Evolutionary conservation across 495 filamentous ascomycete genomes (phyloP).

Genomic region (Aspergillus saccharolyticus): DNA sequence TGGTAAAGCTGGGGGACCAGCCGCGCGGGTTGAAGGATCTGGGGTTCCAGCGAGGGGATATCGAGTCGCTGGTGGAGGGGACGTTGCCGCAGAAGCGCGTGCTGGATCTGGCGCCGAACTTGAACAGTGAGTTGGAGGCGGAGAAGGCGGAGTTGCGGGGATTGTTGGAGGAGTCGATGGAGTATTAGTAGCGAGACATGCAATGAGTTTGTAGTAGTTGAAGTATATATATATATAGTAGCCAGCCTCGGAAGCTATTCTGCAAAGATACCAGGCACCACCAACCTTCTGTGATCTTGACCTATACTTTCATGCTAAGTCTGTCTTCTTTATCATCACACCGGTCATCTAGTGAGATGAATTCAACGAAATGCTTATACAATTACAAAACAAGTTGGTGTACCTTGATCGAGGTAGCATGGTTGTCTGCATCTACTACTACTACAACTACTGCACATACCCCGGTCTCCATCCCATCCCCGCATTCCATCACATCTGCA

Average conservation of each 20-base stretch:
- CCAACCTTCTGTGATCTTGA: too few relatives aligned
- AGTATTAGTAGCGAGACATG: too few relatives aligned
- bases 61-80: conserved; percentile 82
- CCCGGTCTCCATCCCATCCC: neutral
- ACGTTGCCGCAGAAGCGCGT: conserved; percentile 89
- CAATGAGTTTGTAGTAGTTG: too few relatives aligned
- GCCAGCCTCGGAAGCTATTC: too few relatives aligned
- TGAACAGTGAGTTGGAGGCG: conserved; percentile 59
- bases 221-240: too few relatives aligned
- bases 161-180: conserved; percentile 63
- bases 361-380: too few relatives aligned
- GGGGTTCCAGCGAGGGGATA: conserved; percentile 68
- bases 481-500: neutral
- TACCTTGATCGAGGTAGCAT: too few relatives aligned
- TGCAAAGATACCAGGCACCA: too few relatives aligned
- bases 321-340: too few relatives aligned
- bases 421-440: neutral
- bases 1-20: conserved; percentile 81
- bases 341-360: too few relatives aligned
- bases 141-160: conserved; percentile 61
- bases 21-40: conserved; percentile 78
- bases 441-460: neutral
- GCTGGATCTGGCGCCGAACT: conserved; percentile 80
- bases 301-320: too few relatives aligned
- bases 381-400: too few relatives aligned